Conservation (phyloP, 768 basidiomycete genomes). For the Serendipita sp. region DNA sequence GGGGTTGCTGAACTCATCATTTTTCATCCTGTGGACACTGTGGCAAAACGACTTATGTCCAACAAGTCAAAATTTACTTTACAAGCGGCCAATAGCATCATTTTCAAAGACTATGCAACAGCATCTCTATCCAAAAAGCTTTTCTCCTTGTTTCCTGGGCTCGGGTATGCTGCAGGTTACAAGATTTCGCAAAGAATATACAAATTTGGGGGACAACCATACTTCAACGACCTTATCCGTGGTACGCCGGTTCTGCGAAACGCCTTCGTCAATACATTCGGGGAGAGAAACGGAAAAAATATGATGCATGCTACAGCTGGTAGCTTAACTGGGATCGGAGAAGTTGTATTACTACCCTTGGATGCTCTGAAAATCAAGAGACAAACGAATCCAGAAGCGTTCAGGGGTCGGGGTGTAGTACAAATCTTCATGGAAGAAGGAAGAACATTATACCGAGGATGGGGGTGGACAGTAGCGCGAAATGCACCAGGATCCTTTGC, state of each 20-base stretch:
- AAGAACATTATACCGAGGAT: slow-evolving; percentile 82
- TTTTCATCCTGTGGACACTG: slow-evolving; percentile 93
- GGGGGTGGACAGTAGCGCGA: slow-evolving; percentile 98
- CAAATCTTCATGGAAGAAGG: slow-evolving; percentile 89
- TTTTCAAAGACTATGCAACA: slow-evolving; percentile 73
- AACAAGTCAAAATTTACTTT: slow-evolving; percentile 75
- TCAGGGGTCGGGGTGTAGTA: slow-evolving; percentile 82
- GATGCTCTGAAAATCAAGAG: slow-evolving; percentile 98
- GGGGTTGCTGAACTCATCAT: slow-evolving; percentile 89
- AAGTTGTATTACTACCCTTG: slow-evolving; percentile 93
- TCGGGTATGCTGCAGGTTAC: slow-evolving; percentile 97
- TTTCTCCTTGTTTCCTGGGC: slow-evolving; percentile 89
- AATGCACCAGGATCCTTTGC: slow-evolving; percentile 95
- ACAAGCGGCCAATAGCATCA: slow-evolving; percentile 49
- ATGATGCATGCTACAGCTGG: slow-evolving; percentile 92
- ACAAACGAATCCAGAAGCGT: slow-evolving; percentile 95
- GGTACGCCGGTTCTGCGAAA: slow-evolving; percentile 56
- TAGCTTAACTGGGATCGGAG: slow-evolving; percentile 69
- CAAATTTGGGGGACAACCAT: slow-evolving; percentile 98
- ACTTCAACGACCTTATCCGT: slow-evolving; percentile 81
- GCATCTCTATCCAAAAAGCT: slow-evolving; percentile 54
- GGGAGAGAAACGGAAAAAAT: slow-evolving; percentile 89
- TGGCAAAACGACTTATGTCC: slow-evolving; percentile 98
- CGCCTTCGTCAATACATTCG: slow-evolving; percentile 70
- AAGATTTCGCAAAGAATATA: slow-evolving; percentile 86